These are phyloP conservation scores for Lentinula detonsa DNA, from an alignment of 768 basidiomycete species.

Conservation along the genomic window DNA sequence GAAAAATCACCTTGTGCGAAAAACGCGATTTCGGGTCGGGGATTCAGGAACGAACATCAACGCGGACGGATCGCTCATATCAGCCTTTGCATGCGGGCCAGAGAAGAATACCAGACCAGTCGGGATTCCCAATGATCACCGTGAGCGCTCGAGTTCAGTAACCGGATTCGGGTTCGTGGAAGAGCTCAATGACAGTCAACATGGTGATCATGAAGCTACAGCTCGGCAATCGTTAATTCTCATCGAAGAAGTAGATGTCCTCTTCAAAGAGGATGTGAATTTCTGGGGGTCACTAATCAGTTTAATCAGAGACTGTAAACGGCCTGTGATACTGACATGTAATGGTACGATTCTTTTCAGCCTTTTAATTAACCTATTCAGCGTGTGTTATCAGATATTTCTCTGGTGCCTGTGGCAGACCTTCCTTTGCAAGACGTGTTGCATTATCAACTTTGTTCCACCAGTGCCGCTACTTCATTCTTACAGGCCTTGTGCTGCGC, in stretches of 20 bases:
- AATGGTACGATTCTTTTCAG: constrained; percentile 57
- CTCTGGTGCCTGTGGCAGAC: constrained; percentile 62
- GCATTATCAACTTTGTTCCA: constrained; percentile 54
- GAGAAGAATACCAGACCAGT: background rate
- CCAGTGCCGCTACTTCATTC: constrained; percentile 55
- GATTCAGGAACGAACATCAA: constrained; percentile 1
- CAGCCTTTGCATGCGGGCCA: background rate
- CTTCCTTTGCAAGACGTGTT: constrained; percentile 76
- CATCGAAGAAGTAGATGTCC: constrained; percentile 91
- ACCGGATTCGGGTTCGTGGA: background rate
- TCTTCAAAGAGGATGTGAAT: constrained; percentile 79
- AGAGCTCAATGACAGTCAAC: background rate
- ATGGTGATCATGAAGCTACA: background rate
- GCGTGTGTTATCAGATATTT: constrained; percentile 44
- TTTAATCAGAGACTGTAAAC: constrained; percentile 75
- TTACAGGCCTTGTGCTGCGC: constrained; percentile 56
- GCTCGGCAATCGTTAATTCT: constrained; percentile 84
- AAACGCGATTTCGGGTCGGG: constrained; percentile 14
- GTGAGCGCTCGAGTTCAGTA: background rate
- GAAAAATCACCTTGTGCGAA: constrained; percentile 79
- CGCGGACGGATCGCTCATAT: background rate
- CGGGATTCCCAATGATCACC: background rate
- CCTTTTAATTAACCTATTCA: constrained; percentile 5
- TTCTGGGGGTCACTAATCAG: constrained; percentile 83
- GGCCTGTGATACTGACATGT: constrained; percentile 93